Conservation (phyloP, 2,329 filamentous ascomycete species). For the Rhytidhysteron rufulum region DNA sequence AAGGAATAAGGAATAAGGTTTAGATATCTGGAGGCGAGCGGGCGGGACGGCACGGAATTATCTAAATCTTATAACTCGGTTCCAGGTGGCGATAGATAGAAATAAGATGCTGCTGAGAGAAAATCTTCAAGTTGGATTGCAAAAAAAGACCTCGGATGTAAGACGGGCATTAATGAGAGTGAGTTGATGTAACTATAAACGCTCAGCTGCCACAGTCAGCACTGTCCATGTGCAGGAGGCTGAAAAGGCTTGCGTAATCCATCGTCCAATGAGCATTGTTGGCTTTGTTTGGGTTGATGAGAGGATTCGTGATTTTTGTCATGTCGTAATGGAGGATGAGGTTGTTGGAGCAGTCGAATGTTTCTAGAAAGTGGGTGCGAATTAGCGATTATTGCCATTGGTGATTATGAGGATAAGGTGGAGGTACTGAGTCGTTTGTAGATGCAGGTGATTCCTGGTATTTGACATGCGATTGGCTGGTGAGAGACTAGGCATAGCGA, state of each 20-base stretch:
- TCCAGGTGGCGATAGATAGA: neutral
- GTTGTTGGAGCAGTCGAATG: conserved; percentile 7
- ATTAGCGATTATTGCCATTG: conserved; percentile 13
- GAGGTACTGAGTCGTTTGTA: too few species aligned
- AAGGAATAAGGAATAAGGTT: too few species aligned
- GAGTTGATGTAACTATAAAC: neutral
- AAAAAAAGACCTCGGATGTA: neutral
- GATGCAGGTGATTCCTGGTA: conserved; percentile 13
- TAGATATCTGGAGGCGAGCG: neutral
- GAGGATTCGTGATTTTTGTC: conserved; percentile 1
- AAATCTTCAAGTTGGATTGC: neutral
- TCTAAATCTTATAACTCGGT: neutral
- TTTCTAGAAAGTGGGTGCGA: conserved; percentile 11
- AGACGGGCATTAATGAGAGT: neutral
- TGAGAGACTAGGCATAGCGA: neutral
- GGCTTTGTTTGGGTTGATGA: conserved; percentile 7
- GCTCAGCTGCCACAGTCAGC: conserved; percentile 25
- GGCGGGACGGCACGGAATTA: neutral
- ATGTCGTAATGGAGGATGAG: conserved; percentile 11
- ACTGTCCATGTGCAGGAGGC: conserved; percentile 20
- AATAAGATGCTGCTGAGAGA: neutral
- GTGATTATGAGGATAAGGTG: conserved; percentile 20
- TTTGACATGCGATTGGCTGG: conserved; percentile 1
- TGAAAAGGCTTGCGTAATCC: conserved; percentile 9
- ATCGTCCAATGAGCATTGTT: conserved; percentile 18